These are phyloP conservation scores for Pseudopyricularia javanii DNA, from an alignment of 2,329 filamentous ascomycete genomes.

Conservation along the genomic window DNA sequence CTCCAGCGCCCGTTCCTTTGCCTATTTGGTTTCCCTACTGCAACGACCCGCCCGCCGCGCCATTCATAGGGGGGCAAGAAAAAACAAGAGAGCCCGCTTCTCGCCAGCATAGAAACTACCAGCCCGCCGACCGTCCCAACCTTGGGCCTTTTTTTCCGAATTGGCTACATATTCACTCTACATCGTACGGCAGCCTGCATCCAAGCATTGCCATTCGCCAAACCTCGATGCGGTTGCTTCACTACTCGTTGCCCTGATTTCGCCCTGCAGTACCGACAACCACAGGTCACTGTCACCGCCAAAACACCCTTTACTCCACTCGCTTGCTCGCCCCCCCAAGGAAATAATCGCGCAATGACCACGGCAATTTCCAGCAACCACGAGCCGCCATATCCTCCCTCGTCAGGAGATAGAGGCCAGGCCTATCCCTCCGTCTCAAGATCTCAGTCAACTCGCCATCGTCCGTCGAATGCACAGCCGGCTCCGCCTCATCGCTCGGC, in stretches of 20 bases:
- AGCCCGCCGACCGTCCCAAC: not conserved
- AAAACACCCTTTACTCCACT: not conserved
- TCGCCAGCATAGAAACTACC: no score
- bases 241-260: not conserved
- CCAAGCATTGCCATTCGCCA: not conserved
- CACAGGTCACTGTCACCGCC: not conserved
- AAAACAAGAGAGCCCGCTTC: not conserved
- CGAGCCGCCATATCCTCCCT: slow-evolving; percentile 16
- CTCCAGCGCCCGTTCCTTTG: not conserved
- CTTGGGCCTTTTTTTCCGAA: not conserved
- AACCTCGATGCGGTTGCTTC: not conserved
- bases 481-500: slow-evolving; percentile 11
- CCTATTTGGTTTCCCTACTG: not conserved
- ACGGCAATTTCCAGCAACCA: slow-evolving; percentile 18
- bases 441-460: slow-evolving; percentile 22
- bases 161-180: no score
- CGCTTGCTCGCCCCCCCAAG: not conserved
- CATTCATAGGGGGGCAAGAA: not conserved
- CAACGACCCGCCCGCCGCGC: not conserved
- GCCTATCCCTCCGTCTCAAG: slow-evolving; percentile 15
- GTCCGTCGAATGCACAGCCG: slow-evolving; percentile 15
- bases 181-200: not conserved
- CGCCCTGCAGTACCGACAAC: not conserved
- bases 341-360: slow-evolving; percentile 16
- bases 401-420: slow-evolving; percentile 13